phyloP scores from a whole-genome alignment of 2,329 filamentous ascomycete genomes.

The Hypoxylon rubiginosum region DNA sequence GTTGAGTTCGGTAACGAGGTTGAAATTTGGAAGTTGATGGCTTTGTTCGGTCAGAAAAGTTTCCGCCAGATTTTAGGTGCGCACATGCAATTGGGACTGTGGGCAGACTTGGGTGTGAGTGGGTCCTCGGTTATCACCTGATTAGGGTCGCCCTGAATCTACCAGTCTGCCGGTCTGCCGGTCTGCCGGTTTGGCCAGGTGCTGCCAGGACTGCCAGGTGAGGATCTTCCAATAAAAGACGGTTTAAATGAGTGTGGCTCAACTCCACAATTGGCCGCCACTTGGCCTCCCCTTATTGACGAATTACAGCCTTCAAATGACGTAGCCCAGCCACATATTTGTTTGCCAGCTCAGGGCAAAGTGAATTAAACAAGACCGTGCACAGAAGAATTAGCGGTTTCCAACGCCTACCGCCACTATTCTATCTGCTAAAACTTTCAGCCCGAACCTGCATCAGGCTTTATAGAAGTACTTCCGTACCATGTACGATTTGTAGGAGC shows the following conservation, averaged over 20 bases:
- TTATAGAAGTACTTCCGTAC: constrained; percentile 30
- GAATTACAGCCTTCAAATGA: constrained; percentile 40
- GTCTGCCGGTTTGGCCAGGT: too few relatives aligned
- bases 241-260: constrained; percentile 30
- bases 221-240: constrained; percentile 24
- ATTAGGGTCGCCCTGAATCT: constrained; percentile 45
- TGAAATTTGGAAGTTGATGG: constrained; percentile 48
- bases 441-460: neutral
- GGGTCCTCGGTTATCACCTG: constrained; percentile 47
- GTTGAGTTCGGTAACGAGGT: constrained; percentile 51
- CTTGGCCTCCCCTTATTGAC: constrained; percentile 17
- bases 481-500: constrained; percentile 27
- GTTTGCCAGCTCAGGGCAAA: constrained; percentile 7
- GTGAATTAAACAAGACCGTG: constrained; percentile 17
- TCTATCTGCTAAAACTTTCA: neutral
- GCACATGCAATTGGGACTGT: constrained; percentile 36
- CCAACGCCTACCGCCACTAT: neutral
- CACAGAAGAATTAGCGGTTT: neutral
- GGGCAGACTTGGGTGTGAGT: constrained; percentile 24
- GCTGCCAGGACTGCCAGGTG: too few relatives aligned
- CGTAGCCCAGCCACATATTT: constrained; percentile 42
- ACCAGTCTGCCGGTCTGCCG: too few relatives aligned
- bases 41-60: constrained; percentile 48
- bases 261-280: constrained; percentile 7
- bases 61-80: constrained; percentile 43